Evolutionary conservation across 345 rosid genomes (phyloP), one percentile per base, ranked within the genome.

Genomic region (Kandelia obovata): DNA sequence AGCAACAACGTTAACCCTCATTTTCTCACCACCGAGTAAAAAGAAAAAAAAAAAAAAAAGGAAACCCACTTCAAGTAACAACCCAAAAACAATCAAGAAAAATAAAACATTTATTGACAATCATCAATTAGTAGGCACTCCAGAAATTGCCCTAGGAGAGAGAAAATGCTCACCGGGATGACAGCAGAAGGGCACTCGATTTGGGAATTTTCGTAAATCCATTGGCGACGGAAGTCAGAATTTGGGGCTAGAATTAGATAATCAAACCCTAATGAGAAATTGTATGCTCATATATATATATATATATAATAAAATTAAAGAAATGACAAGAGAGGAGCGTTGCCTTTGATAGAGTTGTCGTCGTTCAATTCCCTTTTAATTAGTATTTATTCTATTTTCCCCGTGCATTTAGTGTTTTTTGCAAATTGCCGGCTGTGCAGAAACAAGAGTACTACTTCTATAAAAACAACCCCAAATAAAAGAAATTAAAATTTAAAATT

Each of bases 191-290:
- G 61, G 21, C 51, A 21, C 43, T 27, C n/a, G 25, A 57, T 20
- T 8, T 32, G 34, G 37, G 58, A 56, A 56, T 17, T n/a, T n/a
- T 39, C 15, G 47, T 35, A 32, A 53, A 25, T 30, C 17, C 34
- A 25, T 43, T 43, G 17, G 49, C 39, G 27, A 59, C 13, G 21
- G 49, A 34, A 23, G 37, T 23, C 26, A 16, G 59, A 60, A 61
- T 13, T 58, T 13, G 53, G 39, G 49, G 52, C 19, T 13, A 43
- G 49, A 43, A 3, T 5, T 5, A 35, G 61, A 63, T 15, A 39
- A 62, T 39, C 31, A 58, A 71, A 71, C 65, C 75, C 75, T 47
- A 58, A 49, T 4, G 32, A 13, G 3, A 19, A 25, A 58, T 31
- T 7, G 11, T 30, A 17, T 23, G 7, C 31, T 21, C 21, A 55